Evolutionary conservation across 768 basidiomycete genomes (phyloP), one percentile per base, ranked within the genome.

Genomic region (Tylopilus sp.): DNA sequence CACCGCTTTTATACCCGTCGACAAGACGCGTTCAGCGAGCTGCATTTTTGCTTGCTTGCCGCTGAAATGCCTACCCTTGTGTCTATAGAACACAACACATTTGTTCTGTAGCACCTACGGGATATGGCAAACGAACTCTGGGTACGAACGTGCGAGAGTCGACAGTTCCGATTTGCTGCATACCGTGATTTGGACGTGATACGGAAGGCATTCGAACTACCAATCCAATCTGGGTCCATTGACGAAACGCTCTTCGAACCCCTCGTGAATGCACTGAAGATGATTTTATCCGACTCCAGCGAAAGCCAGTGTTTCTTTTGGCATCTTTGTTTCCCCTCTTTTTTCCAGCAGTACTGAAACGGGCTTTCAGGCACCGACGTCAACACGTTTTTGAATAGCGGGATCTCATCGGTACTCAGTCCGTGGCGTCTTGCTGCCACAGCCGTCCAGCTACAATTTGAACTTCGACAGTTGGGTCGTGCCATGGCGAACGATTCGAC

Each of bases 391-490:
- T 77, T 76, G 44, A 80, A 78, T 48, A 83, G 81, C 77, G 79
- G 81, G 18, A 77, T 85, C 12, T 82, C 81, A 0, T 82, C 81
- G 10, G 71, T 87, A 28, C 71, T 91, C 25, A 90, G 86, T 54
- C 90, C 88, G 1, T 92, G 90, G 88, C 88, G 86, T 61, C 79
- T 91, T 22, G 81, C 86, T 10, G 86, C 87, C 3, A 90, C 91
- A 0, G 83, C 85, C 6, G 85, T 91, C 48, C 85, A 89, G 58
- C 77, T 91, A 55, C 86, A 89, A 51, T 78, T 91, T 35, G 80
- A 83, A 39, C 73, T 91, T 47, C 81, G 86, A 62, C 86, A 88
- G 58, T 70, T 91, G 59, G 86, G 83, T 17, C 79, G 84, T 44
- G 81, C 82, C 11, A 75, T 91, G 28, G 70, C 74, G n/a, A 77